phyloP scores from a whole-genome alignment of 768 basidiomycete species.

The Tulasnella sp. region DNA sequence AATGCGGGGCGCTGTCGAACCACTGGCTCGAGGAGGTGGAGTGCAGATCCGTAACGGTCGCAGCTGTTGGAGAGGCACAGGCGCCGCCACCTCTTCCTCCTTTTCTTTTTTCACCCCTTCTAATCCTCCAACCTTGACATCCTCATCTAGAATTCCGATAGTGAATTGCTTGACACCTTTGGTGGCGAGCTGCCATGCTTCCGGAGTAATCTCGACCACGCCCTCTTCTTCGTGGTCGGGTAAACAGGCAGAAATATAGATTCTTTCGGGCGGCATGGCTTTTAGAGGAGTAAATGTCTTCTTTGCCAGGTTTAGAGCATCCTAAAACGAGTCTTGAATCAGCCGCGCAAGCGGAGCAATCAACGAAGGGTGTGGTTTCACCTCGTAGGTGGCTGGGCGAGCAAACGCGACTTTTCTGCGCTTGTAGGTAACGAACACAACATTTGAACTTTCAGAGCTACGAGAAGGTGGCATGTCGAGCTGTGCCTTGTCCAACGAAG shows the following conservation, averaged over 20 bases:
- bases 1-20: not conserved
- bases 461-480: no score
- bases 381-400: no score
- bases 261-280: not conserved
- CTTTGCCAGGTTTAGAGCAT: not conserved
- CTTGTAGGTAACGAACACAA: no score
- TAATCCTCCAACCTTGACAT: not conserved
- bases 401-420: no score
- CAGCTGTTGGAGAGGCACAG: not conserved
- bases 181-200: not conserved
- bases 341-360: not conserved
- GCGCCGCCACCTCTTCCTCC: not conserved
- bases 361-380: no score
- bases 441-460: no score
- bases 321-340: not conserved
- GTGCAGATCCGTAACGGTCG: no score
- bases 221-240: not conserved
- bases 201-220: not conserved
- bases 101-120: not conserved
- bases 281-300: not conserved
- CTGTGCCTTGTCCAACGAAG: no score
- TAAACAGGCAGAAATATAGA: not conserved
- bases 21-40: no score
- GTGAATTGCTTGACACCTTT: not conserved
- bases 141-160: slow-evolving; percentile 28